Evolutionary conservation across 75 land plant genomes (phyloP).

Genomic region (Gnetum montanum): DNA sequence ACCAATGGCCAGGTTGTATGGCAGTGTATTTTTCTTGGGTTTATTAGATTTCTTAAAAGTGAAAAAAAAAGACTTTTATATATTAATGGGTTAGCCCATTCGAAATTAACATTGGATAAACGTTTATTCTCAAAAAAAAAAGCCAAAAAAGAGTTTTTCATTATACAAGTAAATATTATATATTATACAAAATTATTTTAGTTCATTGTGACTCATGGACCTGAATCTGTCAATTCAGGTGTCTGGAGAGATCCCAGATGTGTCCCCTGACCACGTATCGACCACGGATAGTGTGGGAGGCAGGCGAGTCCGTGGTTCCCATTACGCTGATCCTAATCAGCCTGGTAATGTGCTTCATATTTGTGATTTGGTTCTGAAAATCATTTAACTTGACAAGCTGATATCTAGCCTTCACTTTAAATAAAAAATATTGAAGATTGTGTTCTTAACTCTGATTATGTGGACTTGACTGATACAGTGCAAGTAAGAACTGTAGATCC

Average conservation of each 20-base stretch:
- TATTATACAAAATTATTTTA: too few relatives aligned
- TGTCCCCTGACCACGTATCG: conserved; percentile 55
- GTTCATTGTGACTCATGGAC: too few relatives aligned
- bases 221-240: too few relatives aligned
- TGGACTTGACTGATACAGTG: conserved; percentile 20
- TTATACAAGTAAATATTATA: too few relatives aligned
- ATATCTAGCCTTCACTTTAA: background rate
- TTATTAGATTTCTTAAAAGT: background rate
- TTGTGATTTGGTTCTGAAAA: too few relatives aligned
- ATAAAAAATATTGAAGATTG: background rate
- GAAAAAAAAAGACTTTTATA: background rate
- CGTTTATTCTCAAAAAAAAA: too few relatives aligned
- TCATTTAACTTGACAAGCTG: background rate
- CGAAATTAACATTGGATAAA: too few relatives aligned
- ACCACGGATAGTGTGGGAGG: conserved; percentile 36
- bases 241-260: conserved; percentile 59
- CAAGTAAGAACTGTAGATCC: conserved; percentile 80
- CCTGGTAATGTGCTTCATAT: too few relatives aligned
- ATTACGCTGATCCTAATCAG: conserved; percentile 60
- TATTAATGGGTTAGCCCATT: too few relatives aligned
- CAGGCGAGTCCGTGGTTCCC: conserved; percentile 34
- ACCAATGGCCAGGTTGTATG: conserved; percentile 62
- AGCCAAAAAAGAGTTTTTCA: too few relatives aligned
- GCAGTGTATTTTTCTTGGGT: background rate
- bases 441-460: background rate